Percentiles rank a stretch among this genome's conserved stretches.
These are phyloP conservation scores for Pisolithus marmoratus DNA, from an alignment of 768 basidiomycete species.

Conservation along the genomic window DNA sequence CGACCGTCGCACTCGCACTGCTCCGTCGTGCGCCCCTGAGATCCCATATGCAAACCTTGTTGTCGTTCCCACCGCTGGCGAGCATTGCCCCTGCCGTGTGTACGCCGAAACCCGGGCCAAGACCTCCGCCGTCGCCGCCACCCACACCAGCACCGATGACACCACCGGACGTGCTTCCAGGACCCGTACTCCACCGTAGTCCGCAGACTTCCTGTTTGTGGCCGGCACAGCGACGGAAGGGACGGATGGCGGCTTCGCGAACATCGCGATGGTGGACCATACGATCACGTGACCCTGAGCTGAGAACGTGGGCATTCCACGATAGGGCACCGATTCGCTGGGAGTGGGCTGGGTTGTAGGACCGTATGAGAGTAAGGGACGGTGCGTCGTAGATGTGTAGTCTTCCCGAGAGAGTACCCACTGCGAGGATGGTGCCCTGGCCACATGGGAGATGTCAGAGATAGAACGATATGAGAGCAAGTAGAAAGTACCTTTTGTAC, in stretches of 20 bases:
- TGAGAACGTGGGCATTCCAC: conserved; percentile 86
- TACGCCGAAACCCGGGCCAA: conserved; percentile 25
- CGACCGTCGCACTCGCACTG: conserved; percentile 25
- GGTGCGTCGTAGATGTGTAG: conserved; percentile 93
- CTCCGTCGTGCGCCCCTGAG: conserved; percentile 53
- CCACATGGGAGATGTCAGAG: background rate
- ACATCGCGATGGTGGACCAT: conserved; percentile 91
- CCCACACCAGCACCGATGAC: conserved; percentile 2
- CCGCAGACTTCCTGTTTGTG: conserved; percentile 96
- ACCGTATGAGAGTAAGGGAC: conserved; percentile 67
- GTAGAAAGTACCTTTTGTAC: conserved; percentile 57
- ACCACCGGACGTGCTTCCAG: conserved; percentile 18
- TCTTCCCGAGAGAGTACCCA: conserved; percentile 85
- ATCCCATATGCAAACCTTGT: conserved; percentile 98
- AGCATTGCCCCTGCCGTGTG: conserved; percentile 46
- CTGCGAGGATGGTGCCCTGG: conserved; percentile 80
- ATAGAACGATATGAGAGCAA: background rate
- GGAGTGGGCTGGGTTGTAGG: conserved; percentile 77
- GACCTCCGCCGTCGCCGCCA: conserved; percentile 15
- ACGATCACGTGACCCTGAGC: conserved; percentile 88
- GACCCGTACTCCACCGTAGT: conserved; percentile 70
- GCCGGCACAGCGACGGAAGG: conserved; percentile 66
- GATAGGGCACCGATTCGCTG: conserved; percentile 92
- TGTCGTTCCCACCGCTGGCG: conserved; percentile 96
- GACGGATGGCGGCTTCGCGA: conserved; percentile 57